These are phyloP conservation scores for Phytophthora pseudosyringae DNA, from an alignment of 352 stramenopile species.

Conservation along the genomic window DNA sequence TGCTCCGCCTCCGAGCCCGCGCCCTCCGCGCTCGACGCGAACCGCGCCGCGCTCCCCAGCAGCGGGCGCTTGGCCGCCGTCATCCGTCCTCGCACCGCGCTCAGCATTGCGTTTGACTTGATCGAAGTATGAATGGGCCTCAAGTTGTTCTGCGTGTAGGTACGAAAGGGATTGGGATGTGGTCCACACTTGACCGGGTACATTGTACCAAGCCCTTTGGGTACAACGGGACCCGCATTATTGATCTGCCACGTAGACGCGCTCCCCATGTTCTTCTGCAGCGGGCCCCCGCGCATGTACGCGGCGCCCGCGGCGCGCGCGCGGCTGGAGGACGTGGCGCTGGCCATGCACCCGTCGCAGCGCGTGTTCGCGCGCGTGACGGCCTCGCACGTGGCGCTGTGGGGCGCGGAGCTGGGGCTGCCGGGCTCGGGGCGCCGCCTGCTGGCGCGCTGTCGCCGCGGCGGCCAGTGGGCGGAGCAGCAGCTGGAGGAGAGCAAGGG, in stretches of 20 bases:
- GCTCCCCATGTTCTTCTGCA: slow-evolving; percentile 72
- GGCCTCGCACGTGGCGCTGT: slow-evolving; percentile 50
- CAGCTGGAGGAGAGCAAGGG: slow-evolving; percentile 9
- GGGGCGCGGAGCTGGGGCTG: slow-evolving; percentile 46
- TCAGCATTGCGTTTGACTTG: slow-evolving; percentile 26
- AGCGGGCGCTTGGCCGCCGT: slow-evolving; percentile 25
- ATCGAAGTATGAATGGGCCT: slow-evolving; percentile 1
- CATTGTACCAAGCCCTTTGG: background rate
- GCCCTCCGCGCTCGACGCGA: slow-evolving; percentile 31
- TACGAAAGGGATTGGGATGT: background rate
- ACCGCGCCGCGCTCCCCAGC: slow-evolving; percentile 8
- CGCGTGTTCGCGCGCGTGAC: slow-evolving; percentile 69
- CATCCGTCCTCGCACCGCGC: slow-evolving; percentile 32
- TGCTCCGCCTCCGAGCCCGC: slow-evolving; percentile 56
- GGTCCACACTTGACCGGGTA: background rate
- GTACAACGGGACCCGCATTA: background rate
- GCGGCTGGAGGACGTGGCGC: slow-evolving; percentile 44
- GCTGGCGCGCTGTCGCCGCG: slow-evolving; percentile 43
- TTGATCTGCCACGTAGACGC: slow-evolving; percentile 21
- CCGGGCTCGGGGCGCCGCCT: slow-evolving; percentile 38
- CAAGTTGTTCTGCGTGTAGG: background rate
- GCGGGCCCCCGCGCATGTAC: slow-evolving; percentile 71
- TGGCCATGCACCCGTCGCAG: slow-evolving; percentile 61
- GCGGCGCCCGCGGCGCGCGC: slow-evolving; percentile 38
- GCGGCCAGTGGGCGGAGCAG: slow-evolving; percentile 32